Evolutionary conservation across 1,284 basidiomycete species (phyloP).

Genomic region (Xerocomus nothofagi): DNA sequence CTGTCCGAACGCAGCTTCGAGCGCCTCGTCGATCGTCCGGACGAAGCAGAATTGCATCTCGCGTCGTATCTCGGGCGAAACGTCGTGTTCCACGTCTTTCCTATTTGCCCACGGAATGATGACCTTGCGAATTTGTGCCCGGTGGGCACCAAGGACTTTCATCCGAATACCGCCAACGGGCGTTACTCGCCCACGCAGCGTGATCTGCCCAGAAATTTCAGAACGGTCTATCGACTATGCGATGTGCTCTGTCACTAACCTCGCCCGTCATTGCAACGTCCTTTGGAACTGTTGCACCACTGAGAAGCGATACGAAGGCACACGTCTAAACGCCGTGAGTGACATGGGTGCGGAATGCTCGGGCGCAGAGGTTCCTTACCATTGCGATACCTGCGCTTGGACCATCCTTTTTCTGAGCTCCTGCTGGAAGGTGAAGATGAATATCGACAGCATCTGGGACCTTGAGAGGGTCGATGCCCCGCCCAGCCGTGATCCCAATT

Average conservation of each 20-base stretch:
- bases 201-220: slow-evolving; percentile 49
- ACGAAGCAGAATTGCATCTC: slow-evolving; percentile 82
- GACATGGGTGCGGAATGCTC: neutral
- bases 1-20: slow-evolving; percentile 79
- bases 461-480: slow-evolving; percentile 73
- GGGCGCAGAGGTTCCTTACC: slow-evolving; percentile 41
- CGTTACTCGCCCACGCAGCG: slow-evolving; percentile 74
- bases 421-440: slow-evolving; percentile 86
- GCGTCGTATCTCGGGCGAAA: slow-evolving; percentile 67
- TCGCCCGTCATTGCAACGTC: slow-evolving; percentile 84
- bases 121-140: slow-evolving; percentile 78
- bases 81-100: slow-evolving; percentile 84
- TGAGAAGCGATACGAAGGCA: slow-evolving; percentile 81
- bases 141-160: slow-evolving; percentile 76
- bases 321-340: slow-evolving; percentile 51
- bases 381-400: slow-evolving; percentile 89
- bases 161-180: slow-evolving; percentile 74
- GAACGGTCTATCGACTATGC: neutral
- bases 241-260: slow-evolving; percentile 38
- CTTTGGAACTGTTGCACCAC: slow-evolving; percentile 68
- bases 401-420: slow-evolving; percentile 89
- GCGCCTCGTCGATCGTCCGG: slow-evolving; percentile 72
- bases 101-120: slow-evolving; percentile 81
- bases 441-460: slow-evolving; percentile 71
- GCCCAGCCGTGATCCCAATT: slow-evolving; percentile 69